Percentiles rank a stretch among this genome's conserved stretches.
phyloP scores from a whole-genome alignment of 116 monocot species.

The Cymodocea nodosa region DNA sequence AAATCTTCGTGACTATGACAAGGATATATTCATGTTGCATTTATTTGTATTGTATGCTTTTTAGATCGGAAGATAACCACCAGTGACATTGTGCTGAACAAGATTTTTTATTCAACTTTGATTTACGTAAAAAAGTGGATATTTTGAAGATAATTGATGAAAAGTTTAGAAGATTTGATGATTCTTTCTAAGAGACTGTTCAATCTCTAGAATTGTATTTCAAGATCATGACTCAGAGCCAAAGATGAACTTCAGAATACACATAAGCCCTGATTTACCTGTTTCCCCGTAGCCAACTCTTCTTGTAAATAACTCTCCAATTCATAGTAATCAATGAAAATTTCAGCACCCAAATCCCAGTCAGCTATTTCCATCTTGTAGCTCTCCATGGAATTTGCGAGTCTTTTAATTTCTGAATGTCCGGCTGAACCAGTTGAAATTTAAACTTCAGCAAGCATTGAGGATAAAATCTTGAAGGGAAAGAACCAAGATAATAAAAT shows the following conservation, averaged over 20 bases:
- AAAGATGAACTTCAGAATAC: background rate
- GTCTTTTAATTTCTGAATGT: constrained; percentile 76
- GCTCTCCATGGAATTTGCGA: constrained; percentile 60
- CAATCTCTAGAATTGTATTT: too few relatives aligned
- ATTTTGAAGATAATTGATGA: too few relatives aligned
- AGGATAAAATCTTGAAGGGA: background rate
- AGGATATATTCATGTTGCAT: too few relatives aligned
- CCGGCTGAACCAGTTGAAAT: constrained; percentile 31
- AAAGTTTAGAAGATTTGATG: too few relatives aligned
- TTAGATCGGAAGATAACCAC: too few relatives aligned
- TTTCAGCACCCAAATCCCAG: constrained; percentile 85
- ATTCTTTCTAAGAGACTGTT: too few relatives aligned
- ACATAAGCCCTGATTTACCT: constrained; percentile 19
- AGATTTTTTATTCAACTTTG: too few relatives aligned
- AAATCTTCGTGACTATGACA: too few relatives aligned
- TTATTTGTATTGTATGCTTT: too few relatives aligned
- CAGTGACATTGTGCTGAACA: too few relatives aligned
- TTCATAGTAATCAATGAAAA: constrained; percentile 71
- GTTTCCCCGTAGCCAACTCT: constrained; percentile 25
- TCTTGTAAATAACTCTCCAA: constrained; percentile 60
- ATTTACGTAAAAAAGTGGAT: too few relatives aligned
- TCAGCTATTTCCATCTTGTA: constrained; percentile 82
- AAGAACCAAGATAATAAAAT: background rate
- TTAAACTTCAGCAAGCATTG: constrained; percentile 1
- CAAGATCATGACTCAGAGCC: background rate